A percentile compares a stretch with the other conserved stretches of the same genome.
These are phyloP conservation scores for Macrophomina phaseolina DNA, from an alignment of 2,329 filamentous ascomycete genomes.

Conservation along the genomic window DNA sequence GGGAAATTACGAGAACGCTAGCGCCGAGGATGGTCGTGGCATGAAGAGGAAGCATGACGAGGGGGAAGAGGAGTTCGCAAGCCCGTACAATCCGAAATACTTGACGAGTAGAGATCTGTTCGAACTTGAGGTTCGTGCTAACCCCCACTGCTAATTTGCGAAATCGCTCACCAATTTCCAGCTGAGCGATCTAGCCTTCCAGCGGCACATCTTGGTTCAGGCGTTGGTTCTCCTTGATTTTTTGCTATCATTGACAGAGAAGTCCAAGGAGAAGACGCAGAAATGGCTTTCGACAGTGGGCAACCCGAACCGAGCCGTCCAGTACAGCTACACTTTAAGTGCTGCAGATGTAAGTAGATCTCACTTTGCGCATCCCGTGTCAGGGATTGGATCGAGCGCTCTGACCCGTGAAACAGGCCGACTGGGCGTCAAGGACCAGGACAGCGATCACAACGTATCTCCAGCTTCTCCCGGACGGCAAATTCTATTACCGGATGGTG, in stretches of 20 bases:
- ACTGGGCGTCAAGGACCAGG: conserved; percentile 84
- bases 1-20: background rate
- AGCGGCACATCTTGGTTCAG: conserved; percentile 92
- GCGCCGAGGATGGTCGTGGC: conserved; percentile 58
- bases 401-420: conserved; percentile 59
- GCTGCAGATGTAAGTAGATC: conserved; percentile 77
- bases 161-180: conserved; percentile 46
- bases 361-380: conserved; percentile 24
- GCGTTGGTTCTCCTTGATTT: conserved; percentile 95
- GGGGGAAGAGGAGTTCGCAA: conserved; percentile 67
- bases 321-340: conserved; percentile 76
- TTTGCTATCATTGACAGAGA: conserved; percentile 83
- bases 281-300: conserved; percentile 73
- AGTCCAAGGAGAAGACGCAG: conserved; percentile 63
- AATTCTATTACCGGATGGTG: conserved; percentile 95
- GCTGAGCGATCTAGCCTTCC: conserved; percentile 93
- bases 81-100: conserved; percentile 95
- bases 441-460: conserved; percentile 81
- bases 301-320: conserved; percentile 80
- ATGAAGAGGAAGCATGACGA: conserved; percentile 73
- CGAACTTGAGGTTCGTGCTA: conserved; percentile 76
- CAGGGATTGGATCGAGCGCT: conserved; percentile 13
- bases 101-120: conserved; percentile 97
- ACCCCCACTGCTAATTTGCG: background rate
- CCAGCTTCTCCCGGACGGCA: conserved; percentile 78